Evolutionary conservation across 2,329 filamentous ascomycete species (phyloP).

Genomic region (Diaporthe citriasiana): DNA sequence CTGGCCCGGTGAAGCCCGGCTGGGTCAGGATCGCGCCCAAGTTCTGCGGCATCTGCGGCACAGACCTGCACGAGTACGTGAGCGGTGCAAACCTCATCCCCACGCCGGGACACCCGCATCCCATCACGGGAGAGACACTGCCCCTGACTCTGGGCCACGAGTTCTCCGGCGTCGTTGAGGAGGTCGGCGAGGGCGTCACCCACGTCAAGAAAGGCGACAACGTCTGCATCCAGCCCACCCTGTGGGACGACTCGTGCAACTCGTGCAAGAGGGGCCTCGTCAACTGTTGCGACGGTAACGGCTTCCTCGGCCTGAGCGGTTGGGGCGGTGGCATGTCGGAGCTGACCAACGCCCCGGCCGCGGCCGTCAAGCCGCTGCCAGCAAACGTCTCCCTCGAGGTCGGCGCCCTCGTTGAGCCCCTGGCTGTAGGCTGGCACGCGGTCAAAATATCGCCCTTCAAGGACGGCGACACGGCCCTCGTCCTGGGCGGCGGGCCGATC

Average conservation of each 20-base stretch:
- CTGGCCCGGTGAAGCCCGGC: constrained; percentile 34
- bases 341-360: constrained; percentile 62
- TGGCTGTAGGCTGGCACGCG: constrained; percentile 76
- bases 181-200: constrained; percentile 64
- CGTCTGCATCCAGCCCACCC: constrained; percentile 70
- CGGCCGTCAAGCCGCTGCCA: constrained; percentile 63
- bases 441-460: constrained; percentile 47
- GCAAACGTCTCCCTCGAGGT: constrained; percentile 65
- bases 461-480: constrained; percentile 62
- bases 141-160: constrained; percentile 75
- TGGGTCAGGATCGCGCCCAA: constrained; percentile 49
- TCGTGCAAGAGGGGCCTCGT: constrained; percentile 62
- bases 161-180: constrained; percentile 71
- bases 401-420: constrained; percentile 72
- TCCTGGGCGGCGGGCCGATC: constrained; percentile 75
- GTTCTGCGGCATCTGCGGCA: constrained; percentile 53
- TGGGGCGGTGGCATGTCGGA: constrained; percentile 69
- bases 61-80: constrained; percentile 53
- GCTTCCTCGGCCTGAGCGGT: constrained; percentile 52
- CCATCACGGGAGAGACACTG: constrained; percentile 66
- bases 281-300: constrained; percentile 59
- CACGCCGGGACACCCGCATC: constrained; percentile 60
- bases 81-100: constrained; percentile 50
- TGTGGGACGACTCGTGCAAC: constrained; percentile 67
- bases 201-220: constrained; percentile 65